Conservation (phyloP, 2,329 filamentous ascomycete species). For the Exophiala mesophila region DNA sequence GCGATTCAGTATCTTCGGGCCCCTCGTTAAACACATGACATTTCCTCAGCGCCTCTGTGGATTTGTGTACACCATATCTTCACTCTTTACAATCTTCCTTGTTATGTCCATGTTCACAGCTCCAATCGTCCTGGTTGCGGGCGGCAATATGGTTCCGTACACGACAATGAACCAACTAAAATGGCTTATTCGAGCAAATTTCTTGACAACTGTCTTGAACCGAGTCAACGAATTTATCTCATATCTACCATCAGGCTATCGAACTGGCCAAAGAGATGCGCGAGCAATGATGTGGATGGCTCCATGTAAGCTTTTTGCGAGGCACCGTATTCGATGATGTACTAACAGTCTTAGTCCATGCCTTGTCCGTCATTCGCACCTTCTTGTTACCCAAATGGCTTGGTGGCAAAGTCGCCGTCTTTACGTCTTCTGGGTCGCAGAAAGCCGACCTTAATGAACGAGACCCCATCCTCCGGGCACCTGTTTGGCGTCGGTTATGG, state of each 20-base stretch:
- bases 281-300: constrained; percentile 55
- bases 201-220: constrained; percentile 42
- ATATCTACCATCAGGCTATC: constrained; percentile 52
- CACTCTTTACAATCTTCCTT: constrained; percentile 40
- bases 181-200: constrained; percentile 50
- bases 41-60: constrained; percentile 51
- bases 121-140: constrained; percentile 50
- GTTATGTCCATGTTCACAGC: constrained; percentile 46
- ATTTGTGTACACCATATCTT: constrained; percentile 49
- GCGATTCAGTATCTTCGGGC: constrained; percentile 50
- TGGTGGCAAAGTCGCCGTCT: constrained; percentile 49
- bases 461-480: constrained; percentile 31
- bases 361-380: constrained; percentile 47
- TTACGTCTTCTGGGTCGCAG: constrained; percentile 53
- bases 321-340: constrained; percentile 28
- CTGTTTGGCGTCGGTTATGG: constrained; percentile 45
- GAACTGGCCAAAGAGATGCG: constrained; percentile 48
- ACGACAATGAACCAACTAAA: constrained; percentile 44
- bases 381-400: constrained; percentile 53
- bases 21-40: constrained; percentile 46
- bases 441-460: constrained; percentile 52
- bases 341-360: constrained; percentile 19
- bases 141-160: constrained; percentile 51
- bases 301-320: constrained; percentile 37
- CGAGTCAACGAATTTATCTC: constrained; percentile 48